Base-by-base conservation (phyloP, 441 rosid species). In the Metrosideros polymorpha region DNA sequence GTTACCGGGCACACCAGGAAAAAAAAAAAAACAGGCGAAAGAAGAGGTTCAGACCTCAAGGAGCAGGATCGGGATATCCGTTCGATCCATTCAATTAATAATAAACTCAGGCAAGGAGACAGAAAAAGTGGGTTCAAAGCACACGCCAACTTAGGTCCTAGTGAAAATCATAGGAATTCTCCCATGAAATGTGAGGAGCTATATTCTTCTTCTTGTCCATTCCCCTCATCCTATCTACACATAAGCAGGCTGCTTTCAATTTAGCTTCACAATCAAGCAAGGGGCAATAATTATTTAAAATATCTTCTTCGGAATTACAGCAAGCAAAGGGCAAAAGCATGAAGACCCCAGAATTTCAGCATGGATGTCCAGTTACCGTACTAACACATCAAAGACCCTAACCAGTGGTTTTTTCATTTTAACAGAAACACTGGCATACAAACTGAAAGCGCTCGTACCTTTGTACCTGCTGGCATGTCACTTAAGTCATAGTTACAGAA, bases 391-490 rank as follows among this genome's bases (percentile, higher is more conserved):
- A 71, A 35, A 39, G 47, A 39, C n/a, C 79, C n/a, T 12, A 4
- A 71, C n/a, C 47, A 71, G 27, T 12, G 3, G 47, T 39, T 3
- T 22, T 71, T 71, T 71, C 79, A 22, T 71, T 24, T 71, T 10
- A 71, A 47, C 47, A 71, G 47, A 71, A 71, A 71, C 47, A 71
- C 79, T 39, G 79, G n/a, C 47, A 71, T 39, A 55, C 52, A 57
- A 89, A n/a, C 47, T 45, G 76, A 63, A 84, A 84, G n/a, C 77
- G 32, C 50, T 71, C 85, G 14, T 89, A 93, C 95, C 95, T 93
- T 93, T 49, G 95, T 92, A 85, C 94, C 94, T 55, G 90, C 90
- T 50, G 95, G 95, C 95, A 93, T 93, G 89, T 93, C 94, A 83
- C 89, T 93, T 82, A 93, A 89, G 88, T 93, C 94, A 57, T 93